Evolutionary conservation across 1,139 yeast species (phyloP), one percentile per base, ranked within the genome.

Genomic region (Saccharomyces uvarum): DNA sequence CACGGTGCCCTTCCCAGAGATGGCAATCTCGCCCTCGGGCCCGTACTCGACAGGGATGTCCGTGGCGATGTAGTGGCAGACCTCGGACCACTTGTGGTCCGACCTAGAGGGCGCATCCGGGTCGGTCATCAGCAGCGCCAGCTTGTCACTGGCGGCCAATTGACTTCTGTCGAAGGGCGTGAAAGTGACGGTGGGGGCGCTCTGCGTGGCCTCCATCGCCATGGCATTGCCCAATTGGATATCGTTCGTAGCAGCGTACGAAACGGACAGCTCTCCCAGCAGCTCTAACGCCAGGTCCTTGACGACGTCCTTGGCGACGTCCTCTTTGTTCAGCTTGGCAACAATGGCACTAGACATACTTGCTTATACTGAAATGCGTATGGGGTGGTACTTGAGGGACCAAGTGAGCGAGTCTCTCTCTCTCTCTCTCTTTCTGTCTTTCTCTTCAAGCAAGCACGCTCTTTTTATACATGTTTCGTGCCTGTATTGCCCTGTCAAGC

Each of bases 51-150:
- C 44, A 11, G 44, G 44, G 19, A 38, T 79, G 62, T 87, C 89
- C 4, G 86, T 73, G 32, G 80, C 78, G 47, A 89, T 74, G 78
- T 82, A 88, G 73, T 90, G 97, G 53, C 86, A 83, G 69, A 76
- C 88, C 70, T 90, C 96, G 8, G 95, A 84, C 93, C 95, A 88
- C 67, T 83, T 86, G 63, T 85, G 82, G 69, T 89, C 96, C 1
- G 79, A 77, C 60, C 82, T 78, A 2, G 90, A 80, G 24, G 97
- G 97, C 8, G 97, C 97, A 74, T 90, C 97, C 1, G 97, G 97
- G 69, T 90, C 97, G 4, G 97, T 89, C 61, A 89, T 64, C 3
- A 87, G 86, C 61, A 89, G 73, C 4, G 91, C 44, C 24, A 38
- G 26, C 19, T 38, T 38, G 7, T 38, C 44, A n/a, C 19, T 26